Evolutionary conservation across 371 early-diverging fungal genomes (phyloP), one percentile per base, ranked within the genome.

Genomic region (Lichtheimia ramosa): DNA sequence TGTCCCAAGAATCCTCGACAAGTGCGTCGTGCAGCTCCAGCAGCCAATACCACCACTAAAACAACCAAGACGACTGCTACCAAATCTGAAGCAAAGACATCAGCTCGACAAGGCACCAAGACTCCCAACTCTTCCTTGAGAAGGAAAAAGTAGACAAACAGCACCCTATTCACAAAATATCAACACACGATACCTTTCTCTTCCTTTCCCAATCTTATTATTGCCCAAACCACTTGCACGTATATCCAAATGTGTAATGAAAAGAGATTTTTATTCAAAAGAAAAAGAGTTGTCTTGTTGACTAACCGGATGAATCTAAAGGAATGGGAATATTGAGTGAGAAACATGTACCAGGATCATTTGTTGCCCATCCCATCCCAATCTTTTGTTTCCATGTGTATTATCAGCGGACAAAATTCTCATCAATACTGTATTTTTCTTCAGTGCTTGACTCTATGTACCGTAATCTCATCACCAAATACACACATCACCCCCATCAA

Each of bases 1-100:
- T 85, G 90, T 58, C 77, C 83, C 0, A 79, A 69, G 64, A 82
- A 78, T 51, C 61, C 68, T 16, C 49, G 63, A 41, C 51, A 23
- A 10, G 43, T 49, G n/a, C 61, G 57, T 56, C 52, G 58, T 43
- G 43, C 50, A 46, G 48, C 49, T 24, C 18, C 28, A 43, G 27
- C 46, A 42, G 43, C 42, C 23, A 57, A 27, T 41, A n/a, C 40
- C 25, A 12, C 58, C 1, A 57, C 43, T 5, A 48, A 48, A 34
- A n/a, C 48, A 8, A 51, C 21, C 24, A 51, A 51, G 12, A 23
- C n/a, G 7, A 13, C 20, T 23, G 15, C 51, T 5, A 21, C 51
- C 21, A 13, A 7, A 8, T n/a, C 10, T 20, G 56, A 41, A 43
- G 20, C 56, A 20, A 55, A 43, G 27, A 55, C 23, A 5, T 15